phyloP scores from a whole-genome alignment of 352 stramenopile genomes.

The Globisporangium paddicum region DNA sequence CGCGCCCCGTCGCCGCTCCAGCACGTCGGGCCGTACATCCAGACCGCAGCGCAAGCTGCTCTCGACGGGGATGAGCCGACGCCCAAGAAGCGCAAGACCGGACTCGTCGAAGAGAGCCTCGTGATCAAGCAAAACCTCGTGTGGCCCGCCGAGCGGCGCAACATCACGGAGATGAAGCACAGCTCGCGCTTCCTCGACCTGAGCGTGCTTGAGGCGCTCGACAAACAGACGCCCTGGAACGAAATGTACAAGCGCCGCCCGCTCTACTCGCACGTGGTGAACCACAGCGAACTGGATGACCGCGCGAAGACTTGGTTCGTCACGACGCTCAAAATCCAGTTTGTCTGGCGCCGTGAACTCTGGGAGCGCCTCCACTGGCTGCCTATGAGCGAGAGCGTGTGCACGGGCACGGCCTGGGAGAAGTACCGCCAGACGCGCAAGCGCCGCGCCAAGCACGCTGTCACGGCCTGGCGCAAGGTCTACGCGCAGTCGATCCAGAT shows the following conservation, averaged over 20 bases:
- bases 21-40: not conserved
- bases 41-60: not conserved
- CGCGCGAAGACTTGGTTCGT: constrained; percentile 25
- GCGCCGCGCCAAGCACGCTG: constrained; percentile 28
- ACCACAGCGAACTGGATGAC: constrained; percentile 21
- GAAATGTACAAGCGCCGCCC: constrained; percentile 32
- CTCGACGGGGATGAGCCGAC: not conserved
- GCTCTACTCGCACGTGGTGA: constrained; percentile 24
- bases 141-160: constrained; percentile 33
- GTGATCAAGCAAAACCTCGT: constrained; percentile 36
- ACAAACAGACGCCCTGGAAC: constrained; percentile 30
- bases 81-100: constrained; percentile 13
- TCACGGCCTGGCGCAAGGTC: constrained; percentile 34
- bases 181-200: constrained; percentile 28
- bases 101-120: constrained; percentile 6
- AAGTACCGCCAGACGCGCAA: constrained; percentile 39
- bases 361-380: constrained; percentile 47
- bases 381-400: constrained; percentile 40
- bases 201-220: constrained; percentile 18
- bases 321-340: constrained; percentile 33
- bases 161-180: constrained; percentile 37
- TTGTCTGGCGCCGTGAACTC: constrained; percentile 37
- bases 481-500: constrained; percentile 43
- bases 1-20: not conserved
- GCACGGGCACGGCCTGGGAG: constrained; percentile 25